Percentiles rank a stretch among this genome's conserved stretches.
These are phyloP conservation scores for Verruconis gallopava DNA, from an alignment of 2,329 filamentous ascomycete species.

Conservation along the genomic window DNA sequence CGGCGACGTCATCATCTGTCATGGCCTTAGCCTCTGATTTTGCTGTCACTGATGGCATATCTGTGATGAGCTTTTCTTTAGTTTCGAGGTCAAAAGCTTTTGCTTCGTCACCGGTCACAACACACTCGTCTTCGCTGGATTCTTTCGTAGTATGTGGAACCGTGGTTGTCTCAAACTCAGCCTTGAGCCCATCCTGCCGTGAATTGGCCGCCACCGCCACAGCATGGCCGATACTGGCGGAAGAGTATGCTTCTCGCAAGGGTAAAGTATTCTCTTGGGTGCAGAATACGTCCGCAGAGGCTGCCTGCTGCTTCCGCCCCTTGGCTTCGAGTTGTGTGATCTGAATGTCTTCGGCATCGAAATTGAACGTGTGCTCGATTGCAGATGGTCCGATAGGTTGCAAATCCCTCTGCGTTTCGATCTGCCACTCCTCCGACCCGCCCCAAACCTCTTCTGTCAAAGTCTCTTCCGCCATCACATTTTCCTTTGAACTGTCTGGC, in stretches of 20 bases:
- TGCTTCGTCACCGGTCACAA: not conserved
- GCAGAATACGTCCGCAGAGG: not conserved
- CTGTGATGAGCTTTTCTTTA: too few species aligned
- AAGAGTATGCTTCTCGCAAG: not conserved
- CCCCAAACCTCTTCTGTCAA: conserved; percentile 1
- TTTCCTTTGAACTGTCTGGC: conserved; percentile 28
- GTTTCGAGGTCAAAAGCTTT: not conserved
- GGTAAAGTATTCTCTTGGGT: not conserved
- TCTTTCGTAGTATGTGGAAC: not conserved
- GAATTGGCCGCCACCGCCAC: too few species aligned
- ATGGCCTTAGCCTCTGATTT: too few species aligned
- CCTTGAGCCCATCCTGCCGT: too few species aligned
- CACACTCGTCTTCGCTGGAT: conserved; percentile 18
- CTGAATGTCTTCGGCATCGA: not conserved
- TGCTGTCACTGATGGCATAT: too few species aligned
- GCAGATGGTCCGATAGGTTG: too few species aligned
- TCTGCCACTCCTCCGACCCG: conserved; percentile 4
- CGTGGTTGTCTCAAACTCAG: too few species aligned
- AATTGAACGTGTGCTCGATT: not conserved
- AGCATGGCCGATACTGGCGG: too few species aligned
- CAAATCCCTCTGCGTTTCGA: conserved; percentile 3
- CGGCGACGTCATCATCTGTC: conserved; percentile 60
- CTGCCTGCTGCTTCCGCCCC: not conserved
- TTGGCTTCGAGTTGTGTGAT: not conserved
- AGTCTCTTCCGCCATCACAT: conserved; percentile 23